These are phyloP conservation scores for Penicillium expansum DNA, from an alignment of 2,329 filamentous ascomycete species.

Conservation along the genomic window DNA sequence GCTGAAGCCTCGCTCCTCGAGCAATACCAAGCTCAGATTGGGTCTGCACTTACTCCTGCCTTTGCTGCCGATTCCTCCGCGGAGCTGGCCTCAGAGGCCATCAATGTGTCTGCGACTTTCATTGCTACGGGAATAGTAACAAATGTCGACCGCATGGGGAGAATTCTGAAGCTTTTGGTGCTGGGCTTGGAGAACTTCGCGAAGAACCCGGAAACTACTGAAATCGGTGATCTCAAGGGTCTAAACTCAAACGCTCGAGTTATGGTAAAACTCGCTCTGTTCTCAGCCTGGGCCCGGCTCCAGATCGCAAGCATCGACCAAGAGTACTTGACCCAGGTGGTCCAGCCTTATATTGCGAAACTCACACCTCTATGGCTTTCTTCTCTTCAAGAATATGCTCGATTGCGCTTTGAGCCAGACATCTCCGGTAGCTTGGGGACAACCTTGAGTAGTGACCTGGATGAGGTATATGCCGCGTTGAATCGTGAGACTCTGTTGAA, in stretches of 20 bases:
- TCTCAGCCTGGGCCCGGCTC: conserved; percentile 94
- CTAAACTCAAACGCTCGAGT: conserved; percentile 94
- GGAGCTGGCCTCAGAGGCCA: conserved; percentile 89
- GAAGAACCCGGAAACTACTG: conserved; percentile 71
- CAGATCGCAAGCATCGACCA: conserved; percentile 95
- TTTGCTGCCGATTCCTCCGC: conserved; percentile 95
- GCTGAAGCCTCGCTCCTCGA: conserved; percentile 94
- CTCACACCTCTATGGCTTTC: conserved; percentile 93
- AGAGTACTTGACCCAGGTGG: conserved; percentile 79
- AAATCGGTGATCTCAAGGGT: conserved; percentile 88
- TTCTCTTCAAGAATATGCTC: conserved; percentile 88
- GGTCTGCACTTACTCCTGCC: conserved; percentile 90
- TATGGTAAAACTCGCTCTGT: conserved; percentile 97
- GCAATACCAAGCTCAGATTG: conserved; percentile 98
- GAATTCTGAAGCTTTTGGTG: conserved; percentile 90
- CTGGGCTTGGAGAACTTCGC: conserved; percentile 90
- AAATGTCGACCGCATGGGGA: conserved; percentile 96
- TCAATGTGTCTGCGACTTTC: conserved; percentile 97
- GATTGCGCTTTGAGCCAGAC: conserved; percentile 91
- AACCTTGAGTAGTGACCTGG: conserved; percentile 78
- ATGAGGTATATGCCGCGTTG: conserved; percentile 90
- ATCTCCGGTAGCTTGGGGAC: conserved; percentile 88
- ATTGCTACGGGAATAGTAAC: conserved; percentile 97
- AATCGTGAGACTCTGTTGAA: conserved; percentile 89
- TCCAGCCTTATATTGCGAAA: conserved; percentile 84